Percentiles rank a stretch among this genome's conserved stretches.
Evolutionary conservation across 306 rosid genomes (phyloP).

Genomic region (Malus sieversii): DNA sequence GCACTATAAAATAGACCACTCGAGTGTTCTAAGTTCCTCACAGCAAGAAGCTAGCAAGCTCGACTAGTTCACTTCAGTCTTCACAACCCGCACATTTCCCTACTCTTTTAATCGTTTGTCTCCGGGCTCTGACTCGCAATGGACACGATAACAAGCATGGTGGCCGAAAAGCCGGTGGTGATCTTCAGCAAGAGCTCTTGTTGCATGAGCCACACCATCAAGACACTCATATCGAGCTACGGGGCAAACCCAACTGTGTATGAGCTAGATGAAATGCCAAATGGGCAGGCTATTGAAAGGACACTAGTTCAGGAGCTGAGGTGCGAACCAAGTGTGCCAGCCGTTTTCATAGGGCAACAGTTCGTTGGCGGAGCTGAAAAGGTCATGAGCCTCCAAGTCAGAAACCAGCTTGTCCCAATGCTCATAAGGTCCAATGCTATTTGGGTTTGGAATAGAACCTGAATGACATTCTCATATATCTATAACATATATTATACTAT

Average conservation of each 20-base stretch:
- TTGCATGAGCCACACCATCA: constrained; percentile 40
- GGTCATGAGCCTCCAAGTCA: constrained; percentile 49
- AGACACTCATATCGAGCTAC: constrained; percentile 39
- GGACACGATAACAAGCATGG: constrained; percentile 46
- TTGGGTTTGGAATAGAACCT: constrained; percentile 25
- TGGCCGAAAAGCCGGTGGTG: constrained; percentile 58
- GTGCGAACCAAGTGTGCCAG: constrained; percentile 58
- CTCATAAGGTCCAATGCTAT: constrained; percentile 54
- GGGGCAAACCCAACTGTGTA: constrained; percentile 42
- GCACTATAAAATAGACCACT: constrained; percentile 39
- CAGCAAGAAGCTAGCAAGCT: constrained; percentile 6
- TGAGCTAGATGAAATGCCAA: constrained; percentile 48
- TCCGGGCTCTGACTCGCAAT: constrained; percentile 15
- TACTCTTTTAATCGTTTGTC: background rate
- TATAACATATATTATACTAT: background rate
- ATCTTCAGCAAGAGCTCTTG: constrained; percentile 63
- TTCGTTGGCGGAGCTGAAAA: constrained; percentile 58
- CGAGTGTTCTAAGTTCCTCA: constrained; percentile 19
- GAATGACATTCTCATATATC: background rate
- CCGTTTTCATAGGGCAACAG: constrained; percentile 61
- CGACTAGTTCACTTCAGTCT: background rate
- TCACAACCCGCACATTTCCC: background rate
- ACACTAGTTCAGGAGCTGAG: constrained; percentile 32
- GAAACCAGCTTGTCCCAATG: constrained; percentile 45
- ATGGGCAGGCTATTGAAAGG: constrained; percentile 47